Evolutionary conservation across 2,329 filamentous ascomycete species (phyloP).

Genomic region (Ascochyta pisi): DNA sequence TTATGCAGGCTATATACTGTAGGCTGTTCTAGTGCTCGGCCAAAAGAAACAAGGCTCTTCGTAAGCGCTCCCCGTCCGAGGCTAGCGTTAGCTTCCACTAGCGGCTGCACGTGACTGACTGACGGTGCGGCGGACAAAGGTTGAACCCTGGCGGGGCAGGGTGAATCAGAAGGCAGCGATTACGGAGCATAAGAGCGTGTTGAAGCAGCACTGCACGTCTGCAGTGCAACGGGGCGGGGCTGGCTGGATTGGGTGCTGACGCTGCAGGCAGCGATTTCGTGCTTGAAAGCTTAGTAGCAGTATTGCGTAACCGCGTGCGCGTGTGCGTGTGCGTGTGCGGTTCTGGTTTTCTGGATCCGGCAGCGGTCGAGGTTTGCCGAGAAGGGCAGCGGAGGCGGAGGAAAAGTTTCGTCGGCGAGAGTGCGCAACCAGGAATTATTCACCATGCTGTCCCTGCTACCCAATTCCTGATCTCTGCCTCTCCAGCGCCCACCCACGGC

Average conservation of each 20-base stretch:
- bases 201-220: background rate
- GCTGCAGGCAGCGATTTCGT: conserved; percentile 24
- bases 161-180: conserved; percentile 8
- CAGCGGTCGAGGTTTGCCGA: too few relatives aligned
- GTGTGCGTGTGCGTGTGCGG: background rate
- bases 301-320: conserved; percentile 17
- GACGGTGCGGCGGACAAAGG: conserved; percentile 1
- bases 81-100: too few relatives aligned
- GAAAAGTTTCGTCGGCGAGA: conserved; percentile 36
- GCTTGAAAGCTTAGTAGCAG: conserved; percentile 28
- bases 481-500: conserved; percentile 33
- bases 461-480: conserved; percentile 39
- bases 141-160: background rate
- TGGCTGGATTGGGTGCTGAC: background rate
- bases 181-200: background rate
- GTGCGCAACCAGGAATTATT: conserved; percentile 25
- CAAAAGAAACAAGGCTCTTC: too few relatives aligned
- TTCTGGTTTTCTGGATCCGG: background rate
- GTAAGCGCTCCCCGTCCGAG: too few relatives aligned
- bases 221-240: too few relatives aligned
- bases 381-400: background rate
- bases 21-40: too few relatives aligned
- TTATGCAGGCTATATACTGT: too few relatives aligned
- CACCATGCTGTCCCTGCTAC: conserved; percentile 39
- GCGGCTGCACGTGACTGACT: conserved; percentile 7